phyloP scores from a whole-genome alignment of 805 yeast genomes.

The Vanderwaltozyma yarrowii region DNA sequence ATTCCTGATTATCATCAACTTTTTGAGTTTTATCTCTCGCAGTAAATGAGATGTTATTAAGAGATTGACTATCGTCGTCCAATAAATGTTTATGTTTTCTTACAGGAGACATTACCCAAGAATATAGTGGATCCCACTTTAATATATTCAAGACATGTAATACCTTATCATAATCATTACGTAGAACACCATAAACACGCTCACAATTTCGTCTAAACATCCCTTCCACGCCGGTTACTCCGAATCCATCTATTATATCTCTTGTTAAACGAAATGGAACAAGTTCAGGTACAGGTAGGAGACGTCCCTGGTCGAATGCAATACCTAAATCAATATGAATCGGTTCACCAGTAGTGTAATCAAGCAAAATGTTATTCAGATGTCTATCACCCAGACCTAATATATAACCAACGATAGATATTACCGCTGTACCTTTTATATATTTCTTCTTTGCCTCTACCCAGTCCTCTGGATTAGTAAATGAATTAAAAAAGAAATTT shows the following conservation, averaged over 20 bases:
- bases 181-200: slow-evolving; percentile 54
- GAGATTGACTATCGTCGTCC: slow-evolving; percentile 15
- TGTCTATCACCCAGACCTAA: slow-evolving; percentile 95
- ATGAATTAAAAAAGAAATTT: slow-evolving; percentile 58
- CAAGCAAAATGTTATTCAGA: slow-evolving; percentile 81
- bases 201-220: slow-evolving; percentile 65
- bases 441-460: slow-evolving; percentile 51
- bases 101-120: slow-evolving; percentile 82
- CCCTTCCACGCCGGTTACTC: slow-evolving; percentile 77
- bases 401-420: slow-evolving; percentile 79
- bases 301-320: slow-evolving; percentile 88
- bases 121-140: slow-evolving; percentile 84
- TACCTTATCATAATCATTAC: slow-evolving; percentile 58
- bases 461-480: slow-evolving; percentile 65
- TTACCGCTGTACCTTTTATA: slow-evolving; percentile 69
- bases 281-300: slow-evolving; percentile 77
- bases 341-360: slow-evolving; percentile 76
- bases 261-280: slow-evolving; percentile 90
- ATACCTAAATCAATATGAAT: slow-evolving; percentile 94
- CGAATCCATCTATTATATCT: slow-evolving; percentile 89
- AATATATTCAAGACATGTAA: slow-evolving; percentile 75
- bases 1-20: slow-evolving; percentile 40
- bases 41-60: slow-evolving; percentile 3
- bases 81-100: slow-evolving; percentile 35
- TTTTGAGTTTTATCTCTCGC: background rate